Percentiles rank a stretch among this genome's conserved stretches.
Evolutionary conservation across 257 asterid species (phyloP).

Genomic region (Mentha longifolia): DNA sequence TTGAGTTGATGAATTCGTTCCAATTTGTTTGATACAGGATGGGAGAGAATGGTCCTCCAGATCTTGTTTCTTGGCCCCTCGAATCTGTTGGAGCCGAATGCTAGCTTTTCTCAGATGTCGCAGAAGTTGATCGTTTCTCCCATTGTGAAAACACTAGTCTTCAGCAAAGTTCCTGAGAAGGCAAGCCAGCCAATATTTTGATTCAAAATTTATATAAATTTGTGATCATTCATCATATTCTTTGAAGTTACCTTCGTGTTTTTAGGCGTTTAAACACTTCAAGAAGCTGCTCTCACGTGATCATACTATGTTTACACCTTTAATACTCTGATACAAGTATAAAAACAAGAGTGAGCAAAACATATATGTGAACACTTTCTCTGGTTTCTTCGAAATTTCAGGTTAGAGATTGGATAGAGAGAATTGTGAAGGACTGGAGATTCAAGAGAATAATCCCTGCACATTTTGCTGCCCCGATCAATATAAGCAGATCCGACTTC

Average conservation of each 20-base stretch:
- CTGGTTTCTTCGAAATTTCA: constrained; percentile 35
- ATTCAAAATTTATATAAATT: constrained; percentile 1
- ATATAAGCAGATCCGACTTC: constrained; percentile 78
- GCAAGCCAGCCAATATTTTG: constrained; percentile 40
- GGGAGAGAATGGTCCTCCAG: constrained; percentile 99
- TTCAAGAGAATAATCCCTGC: constrained; percentile 96
- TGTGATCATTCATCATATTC: constrained; percentile 14
- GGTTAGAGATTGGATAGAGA: constrained; percentile 95
- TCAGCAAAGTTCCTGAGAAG: constrained; percentile 97
- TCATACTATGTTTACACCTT: no score
- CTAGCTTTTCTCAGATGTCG: constrained; percentile 94
- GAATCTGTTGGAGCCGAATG: constrained; percentile 88
- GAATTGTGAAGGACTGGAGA: constrained; percentile 82
- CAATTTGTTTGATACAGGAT: constrained; percentile 55
- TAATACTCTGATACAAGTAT: no score
- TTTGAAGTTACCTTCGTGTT: constrained; percentile 1
- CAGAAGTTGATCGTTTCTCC: constrained; percentile 96
- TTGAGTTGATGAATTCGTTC: neutral
- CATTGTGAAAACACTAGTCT: constrained; percentile 86
- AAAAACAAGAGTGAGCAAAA: neutral
- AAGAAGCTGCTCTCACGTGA: no score
- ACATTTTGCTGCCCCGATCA: constrained; percentile 90
- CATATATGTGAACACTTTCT: neutral
- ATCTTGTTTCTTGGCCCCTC: constrained; percentile 97
- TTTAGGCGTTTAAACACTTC: neutral